These are phyloP conservation scores for Canna indica DNA, from an alignment of 176 grass and related monocot genomes.

Conservation along the genomic window DNA sequence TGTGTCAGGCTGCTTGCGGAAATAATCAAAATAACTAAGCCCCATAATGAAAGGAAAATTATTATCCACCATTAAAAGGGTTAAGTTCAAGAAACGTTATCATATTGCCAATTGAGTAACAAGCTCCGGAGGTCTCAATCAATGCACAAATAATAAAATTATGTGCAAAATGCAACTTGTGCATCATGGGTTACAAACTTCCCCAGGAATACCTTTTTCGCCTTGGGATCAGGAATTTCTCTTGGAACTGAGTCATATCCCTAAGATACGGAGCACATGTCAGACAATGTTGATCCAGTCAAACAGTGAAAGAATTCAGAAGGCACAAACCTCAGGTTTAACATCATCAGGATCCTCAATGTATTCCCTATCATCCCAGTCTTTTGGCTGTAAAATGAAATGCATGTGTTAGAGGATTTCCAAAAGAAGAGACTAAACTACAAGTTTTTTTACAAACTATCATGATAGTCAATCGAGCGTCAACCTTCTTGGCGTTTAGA, in stretches of 20 bases:
- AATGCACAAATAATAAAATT: not conserved
- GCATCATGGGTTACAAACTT: not conserved
- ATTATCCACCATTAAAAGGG: not conserved
- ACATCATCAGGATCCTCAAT: constrained; percentile 90
- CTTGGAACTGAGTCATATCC: constrained; percentile 90
- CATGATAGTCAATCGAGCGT: not conserved
- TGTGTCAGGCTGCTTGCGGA: constrained; percentile 57
- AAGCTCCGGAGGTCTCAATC: not conserved
- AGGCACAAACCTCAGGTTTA: constrained; percentile 80
- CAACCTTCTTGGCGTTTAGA: constrained; percentile 83
- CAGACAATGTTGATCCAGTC: constrained; percentile 10
- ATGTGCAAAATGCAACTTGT: not conserved
- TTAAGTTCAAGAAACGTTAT: not conserved
- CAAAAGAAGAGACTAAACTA: not conserved
- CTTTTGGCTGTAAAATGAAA: constrained; percentile 51
- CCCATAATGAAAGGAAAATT: not conserved
- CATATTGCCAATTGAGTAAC: not conserved
- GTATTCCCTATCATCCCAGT: constrained; percentile 98
- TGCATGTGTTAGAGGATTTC: not conserved
- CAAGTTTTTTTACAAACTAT: not conserved
- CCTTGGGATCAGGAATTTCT: constrained; percentile 81
- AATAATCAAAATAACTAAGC: not conserved
- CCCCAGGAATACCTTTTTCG: constrained; percentile 54
- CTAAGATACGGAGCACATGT: constrained; percentile 31
- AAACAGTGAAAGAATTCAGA: constrained; percentile 9